Evolutionary conservation across 129 eudicot genomes (phyloP).

Genomic region (Escallonia rubra): DNA sequence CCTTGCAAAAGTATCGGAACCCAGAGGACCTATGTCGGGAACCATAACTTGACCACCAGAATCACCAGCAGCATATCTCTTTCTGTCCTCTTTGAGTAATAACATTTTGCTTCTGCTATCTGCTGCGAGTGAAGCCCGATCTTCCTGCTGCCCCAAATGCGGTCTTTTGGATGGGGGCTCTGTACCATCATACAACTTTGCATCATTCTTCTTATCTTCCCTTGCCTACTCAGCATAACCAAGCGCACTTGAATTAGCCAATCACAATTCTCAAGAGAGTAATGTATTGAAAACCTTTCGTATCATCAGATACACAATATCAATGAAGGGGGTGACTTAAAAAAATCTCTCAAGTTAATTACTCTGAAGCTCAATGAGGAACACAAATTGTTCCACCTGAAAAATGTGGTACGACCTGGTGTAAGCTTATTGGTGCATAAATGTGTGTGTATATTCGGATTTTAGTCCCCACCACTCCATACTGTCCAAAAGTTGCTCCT

Average conservation of each 20-base stretch:
- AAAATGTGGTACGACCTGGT: too few species aligned
- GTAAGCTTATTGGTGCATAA: too few species aligned
- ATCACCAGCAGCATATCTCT: background rate
- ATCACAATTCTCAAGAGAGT: background rate
- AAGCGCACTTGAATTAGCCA: too few species aligned
- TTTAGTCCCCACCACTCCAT: too few species aligned
- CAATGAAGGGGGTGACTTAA: too few species aligned
- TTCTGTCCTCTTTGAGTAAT: constrained; percentile 2
- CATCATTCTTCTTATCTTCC: constrained; percentile 23
- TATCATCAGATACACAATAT: too few species aligned
- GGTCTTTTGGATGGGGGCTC: constrained; percentile 30
- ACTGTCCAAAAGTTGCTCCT: too few species aligned
- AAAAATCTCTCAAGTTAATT: too few species aligned
- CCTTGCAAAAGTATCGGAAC: background rate
- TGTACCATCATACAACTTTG: constrained; percentile 9
- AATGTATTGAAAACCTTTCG: too few species aligned
- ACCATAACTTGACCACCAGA: background rate
- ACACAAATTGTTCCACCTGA: too few species aligned
- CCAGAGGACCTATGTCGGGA: background rate
- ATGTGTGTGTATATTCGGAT: too few species aligned
- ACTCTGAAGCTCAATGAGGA: too few species aligned
- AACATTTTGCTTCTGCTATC: constrained; percentile 1
- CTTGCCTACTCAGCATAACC: background rate
- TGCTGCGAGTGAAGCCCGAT: constrained; percentile 29
- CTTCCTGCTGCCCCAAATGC: constrained; percentile 14